These are phyloP conservation scores for Phytophthora melonis DNA, from an alignment of 352 stramenopile species.

Conservation along the genomic window DNA sequence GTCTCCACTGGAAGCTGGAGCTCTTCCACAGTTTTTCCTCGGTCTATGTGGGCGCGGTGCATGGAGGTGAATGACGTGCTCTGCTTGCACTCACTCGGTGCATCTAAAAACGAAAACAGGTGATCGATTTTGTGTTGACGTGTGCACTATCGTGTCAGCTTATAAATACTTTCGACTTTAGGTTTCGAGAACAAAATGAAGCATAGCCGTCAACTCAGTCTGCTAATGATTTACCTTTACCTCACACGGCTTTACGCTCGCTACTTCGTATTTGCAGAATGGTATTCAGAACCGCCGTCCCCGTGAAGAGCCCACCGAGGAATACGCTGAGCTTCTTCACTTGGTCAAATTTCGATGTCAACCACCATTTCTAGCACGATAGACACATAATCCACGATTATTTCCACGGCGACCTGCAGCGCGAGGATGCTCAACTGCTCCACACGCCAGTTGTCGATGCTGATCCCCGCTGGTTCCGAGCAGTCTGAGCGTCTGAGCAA, in stretches of 20 bases:
- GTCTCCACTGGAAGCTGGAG: neutral
- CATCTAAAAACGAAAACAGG: conserved; percentile 1
- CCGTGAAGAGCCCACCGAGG: neutral
- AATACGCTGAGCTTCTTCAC: neutral
- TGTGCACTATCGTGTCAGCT: too few species aligned
- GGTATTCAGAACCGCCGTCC: conserved; percentile 30
- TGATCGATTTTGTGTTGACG: neutral
- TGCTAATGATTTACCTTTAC: neutral
- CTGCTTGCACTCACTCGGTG: neutral
- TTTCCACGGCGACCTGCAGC: conserved; percentile 10
- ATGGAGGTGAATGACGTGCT: neutral
- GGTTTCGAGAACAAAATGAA: too few species aligned
- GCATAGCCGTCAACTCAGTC: too few species aligned
- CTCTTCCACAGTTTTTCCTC: neutral
- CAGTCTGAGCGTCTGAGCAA: conserved; percentile 5
- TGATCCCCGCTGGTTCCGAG: neutral
- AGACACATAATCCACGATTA: conserved; percentile 15
- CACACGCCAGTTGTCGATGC: neutral
- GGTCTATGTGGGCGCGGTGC: neutral
- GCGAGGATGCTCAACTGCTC: neutral
- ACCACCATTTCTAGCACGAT: conserved; percentile 16
- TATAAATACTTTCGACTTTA: too few species aligned
- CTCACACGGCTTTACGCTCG: neutral
- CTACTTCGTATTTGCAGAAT: conserved; percentile 1
- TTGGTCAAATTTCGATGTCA: conserved; percentile 19